phyloP scores from a whole-genome alignment of 2,329 filamentous ascomycete genomes.

The Epichloe scottii region DNA sequence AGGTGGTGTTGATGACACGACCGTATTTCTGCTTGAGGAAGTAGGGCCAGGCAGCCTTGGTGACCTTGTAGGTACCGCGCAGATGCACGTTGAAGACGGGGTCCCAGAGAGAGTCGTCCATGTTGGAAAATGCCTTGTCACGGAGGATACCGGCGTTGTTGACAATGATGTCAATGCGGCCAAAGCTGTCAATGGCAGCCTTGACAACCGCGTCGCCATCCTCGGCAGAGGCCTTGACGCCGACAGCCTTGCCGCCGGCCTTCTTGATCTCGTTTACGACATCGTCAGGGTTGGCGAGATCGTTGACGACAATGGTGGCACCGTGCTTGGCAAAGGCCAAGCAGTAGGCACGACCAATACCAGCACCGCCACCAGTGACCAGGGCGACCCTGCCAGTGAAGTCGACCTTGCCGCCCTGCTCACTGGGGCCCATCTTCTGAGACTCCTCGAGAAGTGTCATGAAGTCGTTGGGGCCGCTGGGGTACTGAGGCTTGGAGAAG shows the following conservation, averaged over 20 bases:
- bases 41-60: slow-evolving; percentile 95
- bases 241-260: slow-evolving; percentile 76
- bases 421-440: slow-evolving; percentile 61
- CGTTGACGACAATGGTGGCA: slow-evolving; percentile 84
- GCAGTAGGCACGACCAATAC: slow-evolving; percentile 83
- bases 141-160: slow-evolving; percentile 98
- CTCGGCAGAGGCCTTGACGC: slow-evolving; percentile 86
- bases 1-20: slow-evolving; percentile 91
- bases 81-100: slow-evolving; percentile 86
- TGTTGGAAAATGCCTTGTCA: slow-evolving; percentile 96
- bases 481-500: slow-evolving; percentile 70
- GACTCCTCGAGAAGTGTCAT: slow-evolving; percentile 74
- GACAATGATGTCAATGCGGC: slow-evolving; percentile 86
- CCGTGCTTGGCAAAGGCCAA: slow-evolving; percentile 77
- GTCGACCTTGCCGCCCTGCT: slow-evolving; percentile 59
- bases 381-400: slow-evolving; percentile 79
- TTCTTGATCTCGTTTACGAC: slow-evolving; percentile 90
- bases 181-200: slow-evolving; percentile 83
- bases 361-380: slow-evolving; percentile 78
- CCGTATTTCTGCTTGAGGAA: slow-evolving; percentile 99
- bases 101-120: slow-evolving; percentile 91
- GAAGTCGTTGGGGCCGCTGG: slow-evolving; percentile 78
- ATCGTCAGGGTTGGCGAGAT: slow-evolving; percentile 80
- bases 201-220: slow-evolving; percentile 88
- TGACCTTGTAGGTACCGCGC: slow-evolving; percentile 88